A percentile compares a stretch with the other conserved stretches of the same genome.
phyloP scores from a whole-genome alignment of 768 basidiomycete species.

The Strobilomyces dryophilus region DNA sequence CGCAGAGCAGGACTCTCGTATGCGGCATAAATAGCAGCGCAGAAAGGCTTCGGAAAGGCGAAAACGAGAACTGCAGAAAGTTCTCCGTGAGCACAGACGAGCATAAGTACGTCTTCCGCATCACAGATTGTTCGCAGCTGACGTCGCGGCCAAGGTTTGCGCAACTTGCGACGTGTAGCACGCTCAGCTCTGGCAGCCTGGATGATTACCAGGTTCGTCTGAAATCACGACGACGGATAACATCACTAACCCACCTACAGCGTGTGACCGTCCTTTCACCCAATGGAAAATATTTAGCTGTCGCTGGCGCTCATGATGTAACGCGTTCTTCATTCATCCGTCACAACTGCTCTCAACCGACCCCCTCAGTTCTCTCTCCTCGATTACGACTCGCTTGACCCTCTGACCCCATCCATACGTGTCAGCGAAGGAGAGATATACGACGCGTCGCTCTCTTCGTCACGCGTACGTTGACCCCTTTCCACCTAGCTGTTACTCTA shows the following conservation, averaged over 20 bases:
- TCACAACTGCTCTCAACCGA: slow-evolving; percentile 9
- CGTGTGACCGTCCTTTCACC: slow-evolving; percentile 86
- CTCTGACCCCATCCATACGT: slow-evolving; percentile 43
- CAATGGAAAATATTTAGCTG: slow-evolving; percentile 57
- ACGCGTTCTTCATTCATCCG: slow-evolving; percentile 23
- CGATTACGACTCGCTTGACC: slow-evolving; percentile 54
- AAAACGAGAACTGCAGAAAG: slow-evolving; percentile 84
- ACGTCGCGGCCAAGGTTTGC: slow-evolving; percentile 16
- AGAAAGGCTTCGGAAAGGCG: slow-evolving; percentile 55
- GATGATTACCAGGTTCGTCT: slow-evolving; percentile 85
- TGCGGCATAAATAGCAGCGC: slow-evolving; percentile 86
- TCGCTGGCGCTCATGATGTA: slow-evolving; percentile 73
- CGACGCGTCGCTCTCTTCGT: slow-evolving; percentile 73
- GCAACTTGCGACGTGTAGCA: slow-evolving; percentile 46
- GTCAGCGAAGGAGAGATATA: slow-evolving; percentile 78
- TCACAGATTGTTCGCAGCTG: slow-evolving; percentile 3
- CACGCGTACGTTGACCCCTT: slow-evolving; percentile 42
- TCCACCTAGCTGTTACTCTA: neutral
- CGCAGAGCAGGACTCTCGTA: slow-evolving; percentile 50
- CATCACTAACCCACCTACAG: slow-evolving; percentile 30
- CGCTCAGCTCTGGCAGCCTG: slow-evolving; percentile 52
- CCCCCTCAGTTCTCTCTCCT: slow-evolving; percentile 57
- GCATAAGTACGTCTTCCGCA: slow-evolving; percentile 45
- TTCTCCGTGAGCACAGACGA: slow-evolving; percentile 48
- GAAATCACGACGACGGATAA: neutral